These are phyloP conservation scores for Nakazawaea wickerhamii DNA, from an alignment of 805 yeast genomes.

Conservation along the genomic window DNA sequence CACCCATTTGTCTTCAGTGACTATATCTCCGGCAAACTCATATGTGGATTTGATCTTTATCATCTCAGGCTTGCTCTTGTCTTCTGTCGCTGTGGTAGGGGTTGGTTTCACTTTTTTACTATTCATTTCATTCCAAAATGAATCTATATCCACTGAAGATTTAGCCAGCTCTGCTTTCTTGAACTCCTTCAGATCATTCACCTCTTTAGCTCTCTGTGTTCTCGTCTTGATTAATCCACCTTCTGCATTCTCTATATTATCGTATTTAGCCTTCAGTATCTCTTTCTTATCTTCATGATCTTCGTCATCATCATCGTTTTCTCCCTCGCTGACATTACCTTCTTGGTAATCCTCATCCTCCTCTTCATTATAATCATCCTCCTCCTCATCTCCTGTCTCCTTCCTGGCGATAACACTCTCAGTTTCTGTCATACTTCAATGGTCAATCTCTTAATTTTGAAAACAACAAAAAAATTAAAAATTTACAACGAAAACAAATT, in stretches of 20 bases:
- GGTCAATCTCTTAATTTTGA: too few species aligned
- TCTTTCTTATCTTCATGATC: conserved; percentile 24
- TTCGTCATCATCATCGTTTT: conserved; percentile 32
- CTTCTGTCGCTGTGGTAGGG: neutral
- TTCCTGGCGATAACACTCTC: neutral
- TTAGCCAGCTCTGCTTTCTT: conserved; percentile 15
- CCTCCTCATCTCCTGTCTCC: conserved; percentile 19
- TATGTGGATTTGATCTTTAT: conserved; percentile 72
- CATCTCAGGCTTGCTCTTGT: conserved; percentile 33
- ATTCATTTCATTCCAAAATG: conserved; percentile 53
- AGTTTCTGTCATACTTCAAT: too few species aligned
- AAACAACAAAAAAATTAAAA: neutral
- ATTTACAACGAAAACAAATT: too few species aligned
- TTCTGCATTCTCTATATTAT: conserved; percentile 45
- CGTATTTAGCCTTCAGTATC: conserved; percentile 35
- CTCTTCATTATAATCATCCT: conserved; percentile 46
- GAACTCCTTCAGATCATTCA: conserved; percentile 19
- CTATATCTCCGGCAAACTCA: conserved; percentile 83
- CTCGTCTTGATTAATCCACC: conserved; percentile 73
- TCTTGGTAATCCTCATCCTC: conserved; percentile 47
- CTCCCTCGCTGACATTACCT: conserved; percentile 20
- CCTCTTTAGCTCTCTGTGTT: conserved; percentile 48
- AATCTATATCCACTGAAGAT: conserved; percentile 40
- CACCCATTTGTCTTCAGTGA: conserved; percentile 75
- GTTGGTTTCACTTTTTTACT: conserved; percentile 9